A percentile compares a stretch with the other conserved stretches of the same genome.
phyloP scores from a whole-genome alignment of 1,284 basidiomycete species.

The Irpex lacteus region DNA sequence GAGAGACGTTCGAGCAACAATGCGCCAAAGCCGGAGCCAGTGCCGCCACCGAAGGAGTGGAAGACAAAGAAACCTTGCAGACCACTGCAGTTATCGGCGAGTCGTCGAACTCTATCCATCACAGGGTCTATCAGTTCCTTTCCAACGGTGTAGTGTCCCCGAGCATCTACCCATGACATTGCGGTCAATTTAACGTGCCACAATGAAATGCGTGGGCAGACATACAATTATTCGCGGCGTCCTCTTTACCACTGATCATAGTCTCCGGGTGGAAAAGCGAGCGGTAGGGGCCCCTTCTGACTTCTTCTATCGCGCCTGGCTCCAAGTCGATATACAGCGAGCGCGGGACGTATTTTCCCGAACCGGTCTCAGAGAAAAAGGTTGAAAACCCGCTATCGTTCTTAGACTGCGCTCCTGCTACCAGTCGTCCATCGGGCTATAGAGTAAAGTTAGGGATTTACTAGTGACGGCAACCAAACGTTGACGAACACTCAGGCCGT shows the following conservation, averaged over 20 bases:
- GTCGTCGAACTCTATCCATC: constrained; percentile 94
- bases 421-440: constrained; percentile 62
- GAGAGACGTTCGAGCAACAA: constrained; percentile 95
- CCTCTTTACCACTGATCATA: constrained; percentile 98
- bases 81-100: constrained; percentile 97
- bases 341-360: constrained; percentile 96
- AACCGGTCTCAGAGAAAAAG: constrained; percentile 90
- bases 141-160: constrained; percentile 97
- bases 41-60: constrained; percentile 99
- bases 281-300: constrained; percentile 92
- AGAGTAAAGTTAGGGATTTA: not conserved
- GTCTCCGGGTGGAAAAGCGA: constrained; percentile 99
- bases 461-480: constrained; percentile 3
- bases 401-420: constrained; percentile 48
- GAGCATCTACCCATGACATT: constrained; percentile 68
- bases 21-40: constrained; percentile 98
- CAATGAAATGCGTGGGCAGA: not conserved
- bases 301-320: constrained; percentile 95
- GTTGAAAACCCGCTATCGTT: constrained; percentile 95
- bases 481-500: constrained; percentile 84
- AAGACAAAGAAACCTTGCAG: constrained; percentile 99
- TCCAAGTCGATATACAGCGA: constrained; percentile 98
- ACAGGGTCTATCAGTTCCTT: constrained; percentile 93
- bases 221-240: constrained; percentile 98
- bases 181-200: constrained; percentile 4